Conservation (phyloP, 345 rosid genomes). For the Raphanus sativus region DNA sequence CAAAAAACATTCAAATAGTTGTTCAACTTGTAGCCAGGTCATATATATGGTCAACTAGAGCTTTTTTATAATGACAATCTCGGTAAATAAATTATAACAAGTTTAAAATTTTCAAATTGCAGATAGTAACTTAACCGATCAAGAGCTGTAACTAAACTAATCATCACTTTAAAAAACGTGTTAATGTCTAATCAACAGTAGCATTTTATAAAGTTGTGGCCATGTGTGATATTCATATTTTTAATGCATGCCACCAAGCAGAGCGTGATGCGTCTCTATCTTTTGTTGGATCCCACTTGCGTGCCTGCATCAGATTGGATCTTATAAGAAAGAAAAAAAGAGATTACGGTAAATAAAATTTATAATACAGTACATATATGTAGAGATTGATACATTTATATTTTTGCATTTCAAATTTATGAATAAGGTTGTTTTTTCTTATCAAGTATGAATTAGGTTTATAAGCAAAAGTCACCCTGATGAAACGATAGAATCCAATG, state of each 20-base stretch:
- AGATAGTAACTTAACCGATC: background rate
- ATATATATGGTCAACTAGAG: background rate
- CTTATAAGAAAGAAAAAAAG: background rate
- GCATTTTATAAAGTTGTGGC: slow-evolving; percentile 15
- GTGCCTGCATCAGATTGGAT: slow-evolving; percentile 30
- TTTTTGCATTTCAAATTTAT: slow-evolving; percentile 2
- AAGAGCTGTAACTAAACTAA: background rate
- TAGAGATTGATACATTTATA: background rate
- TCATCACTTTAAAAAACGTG: background rate
- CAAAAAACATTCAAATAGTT: slow-evolving; percentile 1
- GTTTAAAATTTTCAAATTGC: background rate
- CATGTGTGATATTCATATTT: slow-evolving; percentile 14
- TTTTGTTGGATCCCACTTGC: slow-evolving; percentile 36
- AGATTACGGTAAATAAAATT: background rate
- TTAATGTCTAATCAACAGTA: slow-evolving; percentile 12
- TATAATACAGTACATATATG: background rate
- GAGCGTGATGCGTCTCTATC: slow-evolving; percentile 31
- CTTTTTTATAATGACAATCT: background rate
- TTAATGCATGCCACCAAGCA: slow-evolving; percentile 25
- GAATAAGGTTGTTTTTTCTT: too few relatives aligned
- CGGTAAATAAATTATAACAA: background rate
- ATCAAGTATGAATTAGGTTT: background rate
- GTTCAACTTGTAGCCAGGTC: background rate
- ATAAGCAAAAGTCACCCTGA: background rate
- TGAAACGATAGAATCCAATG: slow-evolving; percentile 35